These are phyloP conservation scores for Fusarium denticulatum DNA, from an alignment of 2,329 filamentous ascomycete species.

Conservation along the genomic window DNA sequence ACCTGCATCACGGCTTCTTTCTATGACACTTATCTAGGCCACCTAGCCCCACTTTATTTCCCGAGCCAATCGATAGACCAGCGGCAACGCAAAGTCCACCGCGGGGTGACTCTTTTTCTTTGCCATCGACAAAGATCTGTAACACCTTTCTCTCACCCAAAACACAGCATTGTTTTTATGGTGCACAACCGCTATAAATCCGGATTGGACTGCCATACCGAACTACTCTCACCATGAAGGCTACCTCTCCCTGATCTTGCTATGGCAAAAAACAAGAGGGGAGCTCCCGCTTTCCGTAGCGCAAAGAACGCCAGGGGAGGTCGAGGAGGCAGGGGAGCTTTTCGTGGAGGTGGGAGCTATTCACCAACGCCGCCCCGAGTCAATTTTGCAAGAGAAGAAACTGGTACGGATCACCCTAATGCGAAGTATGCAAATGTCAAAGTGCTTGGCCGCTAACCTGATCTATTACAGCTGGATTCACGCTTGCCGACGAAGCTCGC, in stretches of 20 bases:
- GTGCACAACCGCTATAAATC: not conserved
- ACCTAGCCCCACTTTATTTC: not conserved
- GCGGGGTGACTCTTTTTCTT: slow-evolving; percentile 36
- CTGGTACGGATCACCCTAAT: slow-evolving; percentile 18
- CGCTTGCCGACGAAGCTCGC: slow-evolving; percentile 59
- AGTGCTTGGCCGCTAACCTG: not conserved
- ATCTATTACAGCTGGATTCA: slow-evolving; percentile 40
- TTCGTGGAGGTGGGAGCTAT: slow-evolving; percentile 21
- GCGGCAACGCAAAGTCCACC: not conserved
- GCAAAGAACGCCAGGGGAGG: slow-evolving; percentile 31
- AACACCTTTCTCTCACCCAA: not conserved
- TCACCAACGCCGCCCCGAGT: slow-evolving; percentile 1
- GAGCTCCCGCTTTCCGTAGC: slow-evolving; percentile 29
- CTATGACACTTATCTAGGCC: slow-evolving; percentile 26
- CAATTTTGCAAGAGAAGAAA: slow-evolving; percentile 15
- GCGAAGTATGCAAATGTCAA: not conserved
- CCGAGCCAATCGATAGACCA: slow-evolving; percentile 20
- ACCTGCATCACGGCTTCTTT: not conserved
- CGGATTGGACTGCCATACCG: not conserved
- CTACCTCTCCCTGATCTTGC: not conserved
- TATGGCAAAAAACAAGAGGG: slow-evolving; percentile 43
- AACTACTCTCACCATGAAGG: slow-evolving; percentile 20
- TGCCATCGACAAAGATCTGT: slow-evolving; percentile 14
- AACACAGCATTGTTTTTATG: not conserved
- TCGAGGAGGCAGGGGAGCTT: slow-evolving; percentile 23